A percentile compares a stretch with the other conserved stretches of the same genome.
Evolutionary conservation across 225 moss, liverwort and hornwort species (phyloP).

Genomic region (Pseudisothecium myosuroides): DNA sequence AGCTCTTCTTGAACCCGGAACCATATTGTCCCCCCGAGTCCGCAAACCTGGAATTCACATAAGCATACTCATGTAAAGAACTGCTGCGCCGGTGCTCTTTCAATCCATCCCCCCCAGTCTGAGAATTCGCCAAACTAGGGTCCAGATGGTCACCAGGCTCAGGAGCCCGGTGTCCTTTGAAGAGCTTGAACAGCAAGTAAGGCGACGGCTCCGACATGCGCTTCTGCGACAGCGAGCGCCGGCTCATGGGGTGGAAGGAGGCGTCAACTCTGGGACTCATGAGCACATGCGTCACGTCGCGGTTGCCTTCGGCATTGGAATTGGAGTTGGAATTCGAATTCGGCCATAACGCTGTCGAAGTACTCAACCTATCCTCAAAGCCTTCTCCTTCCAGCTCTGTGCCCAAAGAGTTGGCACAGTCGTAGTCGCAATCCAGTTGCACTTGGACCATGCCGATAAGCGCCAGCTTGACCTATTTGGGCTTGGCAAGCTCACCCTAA

Average conservation of each 20-base stretch:
- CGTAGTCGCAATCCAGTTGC: conserved; percentile 12
- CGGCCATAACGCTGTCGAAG: not conserved
- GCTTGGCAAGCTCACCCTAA: not conserved
- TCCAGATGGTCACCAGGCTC: not conserved
- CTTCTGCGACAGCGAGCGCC: conserved; percentile 21
- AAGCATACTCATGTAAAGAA: not conserved
- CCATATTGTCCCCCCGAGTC: not conserved
- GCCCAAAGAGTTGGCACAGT: not conserved
- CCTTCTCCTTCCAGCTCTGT: not conserved
- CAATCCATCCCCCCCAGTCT: not conserved
- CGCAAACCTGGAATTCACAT: not conserved
- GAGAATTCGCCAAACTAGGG: not conserved
- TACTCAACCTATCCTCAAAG: not conserved
- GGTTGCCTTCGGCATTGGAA: not conserved
- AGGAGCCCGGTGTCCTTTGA: not conserved
- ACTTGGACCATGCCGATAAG: conserved; percentile 12
- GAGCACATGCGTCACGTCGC: conserved; percentile 35
- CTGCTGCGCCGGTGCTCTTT: conserved; percentile 4
- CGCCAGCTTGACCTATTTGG: conserved; percentile 9
- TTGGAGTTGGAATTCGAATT: not conserved
- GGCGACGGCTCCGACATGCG: conserved; percentile 30
- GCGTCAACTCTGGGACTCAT: conserved; percentile 19
- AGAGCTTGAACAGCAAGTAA: conserved; percentile 18
- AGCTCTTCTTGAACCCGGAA: conserved; percentile 8
- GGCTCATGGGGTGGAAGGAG: conserved; percentile 22